phyloP scores from a whole-genome alignment of 2,329 filamentous ascomycete species.

The Fusarium nurragi region DNA sequence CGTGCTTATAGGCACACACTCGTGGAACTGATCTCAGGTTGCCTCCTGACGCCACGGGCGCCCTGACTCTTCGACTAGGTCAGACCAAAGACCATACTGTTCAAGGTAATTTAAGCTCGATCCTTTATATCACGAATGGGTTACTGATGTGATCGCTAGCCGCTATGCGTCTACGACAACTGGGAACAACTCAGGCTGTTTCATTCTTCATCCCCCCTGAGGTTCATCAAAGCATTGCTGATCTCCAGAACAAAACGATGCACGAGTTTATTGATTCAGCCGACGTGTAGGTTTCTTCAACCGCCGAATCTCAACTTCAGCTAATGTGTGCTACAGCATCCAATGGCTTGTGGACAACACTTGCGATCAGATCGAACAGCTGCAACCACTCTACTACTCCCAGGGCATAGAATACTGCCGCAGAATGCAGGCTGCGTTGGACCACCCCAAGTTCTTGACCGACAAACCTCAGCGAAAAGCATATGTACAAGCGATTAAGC shows the following conservation, averaged over 20 bases:
- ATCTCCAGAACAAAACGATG: conserved; percentile 47
- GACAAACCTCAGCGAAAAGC: conserved; percentile 50
- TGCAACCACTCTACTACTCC: conserved; percentile 66
- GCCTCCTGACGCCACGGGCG: conserved; percentile 57
- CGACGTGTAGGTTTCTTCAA: conserved; percentile 45
- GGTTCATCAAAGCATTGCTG: conserved; percentile 69
- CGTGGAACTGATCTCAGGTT: conserved; percentile 67
- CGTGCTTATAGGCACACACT: conserved; percentile 31
- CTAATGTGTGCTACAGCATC: conserved; percentile 27
- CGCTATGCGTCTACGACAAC: conserved; percentile 70
- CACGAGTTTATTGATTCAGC: conserved; percentile 37
- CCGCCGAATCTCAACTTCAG: background rate
- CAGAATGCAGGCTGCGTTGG: conserved; percentile 59
- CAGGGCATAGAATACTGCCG: conserved; percentile 69
- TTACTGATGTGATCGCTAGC: conserved; percentile 50
- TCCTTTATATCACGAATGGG: too few species aligned
- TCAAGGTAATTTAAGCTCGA: conserved; percentile 50
- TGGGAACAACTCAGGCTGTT: conserved; percentile 64
- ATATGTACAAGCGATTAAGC: conserved; percentile 48
- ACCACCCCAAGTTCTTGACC: conserved; percentile 55
- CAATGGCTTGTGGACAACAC: conserved; percentile 71
- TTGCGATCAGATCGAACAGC: conserved; percentile 65
- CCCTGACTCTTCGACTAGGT: conserved; percentile 64
- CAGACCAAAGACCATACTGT: conserved; percentile 68
- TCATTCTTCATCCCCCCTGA: conserved; percentile 66